Percentiles rank a stretch among this genome's conserved stretches.
Evolutionary conservation across 345 rosid species (phyloP).

Genomic region (Anastatica hierochuntica): DNA sequence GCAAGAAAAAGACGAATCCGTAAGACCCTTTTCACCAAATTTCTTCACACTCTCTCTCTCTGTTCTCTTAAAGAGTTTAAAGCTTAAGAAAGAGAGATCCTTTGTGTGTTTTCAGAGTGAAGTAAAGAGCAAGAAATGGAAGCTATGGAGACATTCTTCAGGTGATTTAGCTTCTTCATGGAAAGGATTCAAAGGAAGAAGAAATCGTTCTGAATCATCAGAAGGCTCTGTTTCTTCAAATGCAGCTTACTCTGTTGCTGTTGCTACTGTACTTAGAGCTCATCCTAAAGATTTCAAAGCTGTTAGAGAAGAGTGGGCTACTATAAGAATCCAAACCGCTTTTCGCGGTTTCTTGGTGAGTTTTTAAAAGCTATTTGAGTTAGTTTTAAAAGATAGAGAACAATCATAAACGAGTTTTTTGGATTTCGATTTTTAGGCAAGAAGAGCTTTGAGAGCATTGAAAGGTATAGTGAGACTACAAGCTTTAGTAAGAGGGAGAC

Average conservation of each 20-base stretch:
- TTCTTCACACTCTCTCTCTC: background rate
- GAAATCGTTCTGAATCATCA: slow-evolving; percentile 40
- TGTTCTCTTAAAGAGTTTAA: background rate
- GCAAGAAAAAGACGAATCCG: slow-evolving; percentile 50
- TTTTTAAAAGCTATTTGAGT: background rate
- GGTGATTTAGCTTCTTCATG: slow-evolving; percentile 36
- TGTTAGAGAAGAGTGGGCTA: slow-evolving; percentile 84
- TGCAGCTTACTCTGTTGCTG: slow-evolving; percentile 59
- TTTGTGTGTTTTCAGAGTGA: slow-evolving; percentile 16
- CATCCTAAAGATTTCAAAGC: slow-evolving; percentile 79
- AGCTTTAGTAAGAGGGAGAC: slow-evolving; percentile 86
- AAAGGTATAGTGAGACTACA: slow-evolving; percentile 92
- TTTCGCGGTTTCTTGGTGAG: slow-evolving; percentile 87
- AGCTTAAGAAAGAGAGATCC: background rate
- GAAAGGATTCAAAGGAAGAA: slow-evolving; percentile 46
- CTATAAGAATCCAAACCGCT: slow-evolving; percentile 85
- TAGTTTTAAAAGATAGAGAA: too few relatives aligned
- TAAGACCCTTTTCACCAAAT: slow-evolving; percentile 21
- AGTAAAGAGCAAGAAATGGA: slow-evolving; percentile 75
- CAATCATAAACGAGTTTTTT: too few relatives aligned
- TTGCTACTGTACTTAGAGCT: slow-evolving; percentile 74
- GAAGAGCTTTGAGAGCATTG: slow-evolving; percentile 83
- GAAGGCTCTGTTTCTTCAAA: slow-evolving; percentile 35
- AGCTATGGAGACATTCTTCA: slow-evolving; percentile 65
- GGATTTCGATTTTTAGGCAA: slow-evolving; percentile 35